Conservation (phyloP, 257 asterid genomes). For the Solanum sejunctum region DNA sequence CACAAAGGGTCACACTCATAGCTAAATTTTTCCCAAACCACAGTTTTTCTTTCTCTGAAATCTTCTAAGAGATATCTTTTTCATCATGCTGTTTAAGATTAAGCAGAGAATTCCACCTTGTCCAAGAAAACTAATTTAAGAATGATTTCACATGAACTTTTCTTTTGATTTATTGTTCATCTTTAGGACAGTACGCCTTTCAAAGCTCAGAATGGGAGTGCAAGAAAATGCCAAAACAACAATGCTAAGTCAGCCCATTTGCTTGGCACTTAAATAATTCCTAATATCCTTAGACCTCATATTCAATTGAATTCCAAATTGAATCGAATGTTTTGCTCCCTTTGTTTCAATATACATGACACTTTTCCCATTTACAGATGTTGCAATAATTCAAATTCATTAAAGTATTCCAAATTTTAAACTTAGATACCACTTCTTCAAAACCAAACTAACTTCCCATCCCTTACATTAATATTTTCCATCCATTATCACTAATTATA, state of each 20-base stretch:
- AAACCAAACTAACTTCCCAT: background rate
- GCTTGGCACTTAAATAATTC: background rate
- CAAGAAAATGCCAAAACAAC: background rate
- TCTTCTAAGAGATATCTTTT: background rate
- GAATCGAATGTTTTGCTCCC: background rate
- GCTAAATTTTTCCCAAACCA: background rate
- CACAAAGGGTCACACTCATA: background rate
- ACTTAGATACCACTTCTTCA: background rate
- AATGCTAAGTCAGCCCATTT: background rate
- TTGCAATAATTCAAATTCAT: background rate
- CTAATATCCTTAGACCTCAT: background rate
- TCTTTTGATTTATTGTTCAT: background rate
- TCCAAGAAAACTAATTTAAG: background rate
- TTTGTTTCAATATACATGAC: background rate
- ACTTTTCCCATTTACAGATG: background rate
- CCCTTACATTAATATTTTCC: background rate
- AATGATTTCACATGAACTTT: background rate
- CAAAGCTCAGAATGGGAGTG: background rate
- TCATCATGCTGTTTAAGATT: background rate
- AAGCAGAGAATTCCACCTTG: background rate
- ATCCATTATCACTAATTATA: background rate
- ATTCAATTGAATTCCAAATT: background rate
- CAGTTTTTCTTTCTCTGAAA: background rate
- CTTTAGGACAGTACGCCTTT: background rate
- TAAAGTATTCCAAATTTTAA: background rate